phyloP scores from a whole-genome alignment of 306 rosid species.

The Amphicarpaea edgeworthii region DNA sequence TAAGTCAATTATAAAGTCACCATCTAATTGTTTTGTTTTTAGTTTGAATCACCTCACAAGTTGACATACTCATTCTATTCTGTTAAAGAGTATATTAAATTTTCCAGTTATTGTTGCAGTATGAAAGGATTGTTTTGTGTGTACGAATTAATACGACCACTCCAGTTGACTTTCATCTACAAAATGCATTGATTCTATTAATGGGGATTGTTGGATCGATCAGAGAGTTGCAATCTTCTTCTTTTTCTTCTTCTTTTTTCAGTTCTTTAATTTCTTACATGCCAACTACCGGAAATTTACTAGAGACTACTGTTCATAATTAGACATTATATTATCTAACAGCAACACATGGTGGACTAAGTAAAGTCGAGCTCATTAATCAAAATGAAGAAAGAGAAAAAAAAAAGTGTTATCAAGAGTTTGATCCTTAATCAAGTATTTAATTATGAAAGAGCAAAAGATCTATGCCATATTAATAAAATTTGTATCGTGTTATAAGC shows the following conservation, averaged over 20 bases:
- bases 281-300: not conserved
- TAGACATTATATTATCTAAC: not conserved
- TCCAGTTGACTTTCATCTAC: slow-evolving; percentile 21
- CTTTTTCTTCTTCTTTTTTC: not conserved
- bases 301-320: not conserved
- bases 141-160: not conserved
- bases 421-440: too few species aligned
- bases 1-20: slow-evolving; percentile 20
- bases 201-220: not conserved
- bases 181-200: slow-evolving; percentile 10
- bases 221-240: not conserved
- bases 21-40: not conserved
- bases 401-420: too few species aligned
- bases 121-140: not conserved
- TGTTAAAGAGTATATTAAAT: slow-evolving; percentile 17
- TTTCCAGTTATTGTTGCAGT: not conserved
- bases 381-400: too few species aligned
- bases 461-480: not conserved
- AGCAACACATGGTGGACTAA: not conserved
- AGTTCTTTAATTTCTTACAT: not conserved
- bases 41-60: slow-evolving; percentile 12
- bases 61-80: slow-evolving; percentile 1
- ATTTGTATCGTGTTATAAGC: not conserved
- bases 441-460: not conserved
- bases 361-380: not conserved